Evolutionary conservation across 345 rosid genomes (phyloP).

Genomic region (Rhodamnia argentea): DNA sequence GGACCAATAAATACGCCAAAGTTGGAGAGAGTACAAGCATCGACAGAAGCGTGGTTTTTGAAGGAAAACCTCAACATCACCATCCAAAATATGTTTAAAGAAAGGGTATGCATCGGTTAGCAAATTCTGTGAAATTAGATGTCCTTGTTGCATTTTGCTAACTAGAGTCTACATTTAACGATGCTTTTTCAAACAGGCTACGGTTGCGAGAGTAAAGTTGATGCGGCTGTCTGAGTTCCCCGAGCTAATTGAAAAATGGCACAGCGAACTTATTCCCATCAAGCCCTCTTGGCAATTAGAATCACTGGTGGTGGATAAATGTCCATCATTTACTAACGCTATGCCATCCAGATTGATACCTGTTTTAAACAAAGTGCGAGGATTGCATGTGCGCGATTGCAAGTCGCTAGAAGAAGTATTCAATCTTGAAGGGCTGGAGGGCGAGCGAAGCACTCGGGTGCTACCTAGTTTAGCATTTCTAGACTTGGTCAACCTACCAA

Average conservation of each 20-base stretch:
- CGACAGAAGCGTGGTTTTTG: neutral
- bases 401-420: neutral
- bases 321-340: neutral
- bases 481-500: neutral
- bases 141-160: neutral
- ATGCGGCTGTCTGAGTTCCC: neutral
- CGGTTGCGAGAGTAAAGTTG: rapidly evolving
- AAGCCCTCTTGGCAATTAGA: neutral
- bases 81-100: neutral
- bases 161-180: neutral
- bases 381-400: neutral
- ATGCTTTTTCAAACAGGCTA: neutral
- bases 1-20: neutral
- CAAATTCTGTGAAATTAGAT: neutral
- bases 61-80: neutral
- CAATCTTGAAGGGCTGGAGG: neutral
- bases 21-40: neutral
- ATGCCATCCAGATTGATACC: neutral
- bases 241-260: neutral
- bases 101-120: neutral
- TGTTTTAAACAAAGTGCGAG: neutral
- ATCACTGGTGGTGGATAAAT: neutral
- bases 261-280: neutral
- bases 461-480: rapidly evolving
- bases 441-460: rapidly evolving